Conservation (phyloP, 164 flowering plant species). For the Amborella trichopoda region DNA sequence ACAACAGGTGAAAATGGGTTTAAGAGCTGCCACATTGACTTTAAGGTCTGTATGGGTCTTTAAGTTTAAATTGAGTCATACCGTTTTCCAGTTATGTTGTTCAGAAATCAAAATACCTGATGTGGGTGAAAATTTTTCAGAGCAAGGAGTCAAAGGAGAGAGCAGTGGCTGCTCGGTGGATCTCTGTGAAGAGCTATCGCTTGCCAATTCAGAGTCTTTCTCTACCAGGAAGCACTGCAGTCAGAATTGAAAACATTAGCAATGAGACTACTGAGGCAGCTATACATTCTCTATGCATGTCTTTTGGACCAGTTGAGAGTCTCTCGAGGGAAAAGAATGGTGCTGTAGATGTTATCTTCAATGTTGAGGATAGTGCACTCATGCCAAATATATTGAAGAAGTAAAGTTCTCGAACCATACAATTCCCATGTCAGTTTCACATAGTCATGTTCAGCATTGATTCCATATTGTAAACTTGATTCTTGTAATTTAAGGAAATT, state of each 20-base stretch:
- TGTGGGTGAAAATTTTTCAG: constrained; percentile 8
- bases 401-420: constrained; percentile 9
- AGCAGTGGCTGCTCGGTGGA: constrained; percentile 15
- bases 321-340: constrained; percentile 18
- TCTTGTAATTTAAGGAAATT: background rate
- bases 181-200: constrained; percentile 5
- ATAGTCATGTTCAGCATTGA: background rate
- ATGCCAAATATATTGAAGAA: constrained; percentile 7
- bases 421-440: too few species aligned
- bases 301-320: constrained; percentile 20
- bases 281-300: constrained; percentile 22
- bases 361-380: constrained; percentile 6
- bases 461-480: background rate
- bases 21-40: constrained; percentile 12
- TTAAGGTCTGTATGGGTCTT: constrained; percentile 9
- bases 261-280: constrained; percentile 15
- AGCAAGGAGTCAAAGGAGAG: constrained; percentile 15
- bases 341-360: constrained; percentile 19
- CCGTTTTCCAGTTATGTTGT: background rate
- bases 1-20: constrained; percentile 6
- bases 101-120: background rate
- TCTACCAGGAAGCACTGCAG: constrained; percentile 5
- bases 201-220: constrained; percentile 13
- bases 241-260: constrained; percentile 21
- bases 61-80: background rate